A percentile compares a stretch with the other conserved stretches of the same genome.
Evolutionary conservation across 176 grass and related monocot species (phyloP).

Genomic region (Juncus inflexus): DNA sequence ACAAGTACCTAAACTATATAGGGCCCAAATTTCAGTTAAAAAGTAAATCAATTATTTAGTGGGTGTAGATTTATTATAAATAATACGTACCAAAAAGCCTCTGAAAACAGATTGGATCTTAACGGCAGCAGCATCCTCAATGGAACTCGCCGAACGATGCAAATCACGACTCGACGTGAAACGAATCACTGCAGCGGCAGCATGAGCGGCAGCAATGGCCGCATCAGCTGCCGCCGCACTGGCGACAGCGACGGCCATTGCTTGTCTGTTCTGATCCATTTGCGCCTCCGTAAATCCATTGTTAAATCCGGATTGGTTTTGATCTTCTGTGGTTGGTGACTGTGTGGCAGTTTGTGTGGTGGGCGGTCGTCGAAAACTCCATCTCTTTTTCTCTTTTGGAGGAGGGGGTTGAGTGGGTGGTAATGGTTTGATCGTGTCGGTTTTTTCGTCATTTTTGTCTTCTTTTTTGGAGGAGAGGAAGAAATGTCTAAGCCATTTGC

Average conservation of each 20-base stretch:
- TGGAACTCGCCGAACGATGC: constrained; percentile 7
- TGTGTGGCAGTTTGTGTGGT: neutral
- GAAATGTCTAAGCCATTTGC: constrained; percentile 72
- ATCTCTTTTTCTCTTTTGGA: constrained; percentile 54
- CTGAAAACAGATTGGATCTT: constrained; percentile 78
- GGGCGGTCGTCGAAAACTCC: constrained; percentile 59
- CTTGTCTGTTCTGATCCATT: constrained; percentile 58
- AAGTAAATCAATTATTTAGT: no score
- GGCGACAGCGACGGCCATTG: constrained; percentile 47
- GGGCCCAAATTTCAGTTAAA: no score
- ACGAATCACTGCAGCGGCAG: constrained; percentile 46
- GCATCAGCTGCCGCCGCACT: constrained; percentile 48
- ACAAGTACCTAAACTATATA: no score
- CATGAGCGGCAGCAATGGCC: constrained; percentile 52
- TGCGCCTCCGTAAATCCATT: constrained; percentile 11
- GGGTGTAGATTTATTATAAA: neutral
- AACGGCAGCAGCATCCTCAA: constrained; percentile 49
- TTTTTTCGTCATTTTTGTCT: constrained; percentile 38
- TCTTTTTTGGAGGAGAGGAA: constrained; percentile 45
- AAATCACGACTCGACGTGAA: constrained; percentile 23
- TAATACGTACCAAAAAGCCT: constrained; percentile 61
- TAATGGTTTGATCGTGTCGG: constrained; percentile 21
- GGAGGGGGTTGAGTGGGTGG: neutral
- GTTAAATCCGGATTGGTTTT: neutral
- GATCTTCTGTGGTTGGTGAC: constrained; percentile 8